Conservation (phyloP, 495 filamentous ascomycete species). For the Hyphodiscus hymeniophilus region DNA sequence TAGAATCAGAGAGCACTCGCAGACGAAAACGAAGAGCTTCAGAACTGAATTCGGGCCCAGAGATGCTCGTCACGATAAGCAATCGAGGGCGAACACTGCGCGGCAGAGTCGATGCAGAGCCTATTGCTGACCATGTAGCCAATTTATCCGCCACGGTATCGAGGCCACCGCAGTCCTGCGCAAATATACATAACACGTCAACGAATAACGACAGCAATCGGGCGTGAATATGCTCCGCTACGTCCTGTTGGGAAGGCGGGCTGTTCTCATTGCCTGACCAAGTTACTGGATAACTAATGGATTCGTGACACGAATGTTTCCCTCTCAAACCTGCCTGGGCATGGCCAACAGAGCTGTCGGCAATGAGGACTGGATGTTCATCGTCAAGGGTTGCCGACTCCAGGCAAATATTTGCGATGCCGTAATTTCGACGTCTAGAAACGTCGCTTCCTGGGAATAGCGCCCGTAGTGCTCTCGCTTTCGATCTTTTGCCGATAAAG, state of each 20-base stretch:
- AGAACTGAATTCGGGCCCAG: neutral
- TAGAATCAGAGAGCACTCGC: neutral
- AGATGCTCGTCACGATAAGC: neutral
- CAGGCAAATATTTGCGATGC: slow-evolving; percentile 1
- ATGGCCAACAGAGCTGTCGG: neutral
- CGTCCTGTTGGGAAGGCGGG: neutral
- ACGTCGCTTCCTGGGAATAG: neutral
- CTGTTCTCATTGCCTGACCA: neutral
- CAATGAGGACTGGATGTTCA: neutral
- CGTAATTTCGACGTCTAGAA: neutral
- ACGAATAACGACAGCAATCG: neutral
- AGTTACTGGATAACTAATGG: neutral
- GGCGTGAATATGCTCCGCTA: neutral
- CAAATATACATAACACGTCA: slow-evolving; percentile 4
- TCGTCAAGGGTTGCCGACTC: neutral
- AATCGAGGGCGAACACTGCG: neutral
- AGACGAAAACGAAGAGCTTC: neutral
- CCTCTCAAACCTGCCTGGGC: neutral
- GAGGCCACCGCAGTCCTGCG: neutral
- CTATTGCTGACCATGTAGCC: neutral
- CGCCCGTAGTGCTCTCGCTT: neutral
- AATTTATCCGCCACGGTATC: neutral
- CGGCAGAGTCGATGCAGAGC: neutral
- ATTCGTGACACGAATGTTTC: neutral
- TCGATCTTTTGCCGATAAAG: neutral